These are phyloP conservation scores for Chaetomium cochliodes DNA, from an alignment of 495 filamentous ascomycete species.

Conservation along the genomic window DNA sequence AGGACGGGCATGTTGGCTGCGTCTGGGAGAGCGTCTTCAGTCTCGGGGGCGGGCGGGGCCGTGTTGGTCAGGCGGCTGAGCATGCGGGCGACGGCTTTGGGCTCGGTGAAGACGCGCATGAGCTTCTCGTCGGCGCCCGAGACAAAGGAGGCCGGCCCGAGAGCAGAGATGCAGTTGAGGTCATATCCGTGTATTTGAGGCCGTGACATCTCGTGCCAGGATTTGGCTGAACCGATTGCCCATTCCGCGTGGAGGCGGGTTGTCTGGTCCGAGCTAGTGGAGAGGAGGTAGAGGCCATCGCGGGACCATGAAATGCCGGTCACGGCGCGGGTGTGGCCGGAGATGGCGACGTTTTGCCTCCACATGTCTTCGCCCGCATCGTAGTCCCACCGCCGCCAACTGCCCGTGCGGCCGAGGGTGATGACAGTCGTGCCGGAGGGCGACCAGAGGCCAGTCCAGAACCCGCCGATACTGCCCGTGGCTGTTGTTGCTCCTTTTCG, in stretches of 20 bases:
- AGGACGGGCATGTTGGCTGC: slow-evolving; percentile 92
- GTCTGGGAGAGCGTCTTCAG: slow-evolving; percentile 60
- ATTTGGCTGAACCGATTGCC: slow-evolving; percentile 43
- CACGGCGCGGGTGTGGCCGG: slow-evolving; percentile 78
- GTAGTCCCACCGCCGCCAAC: slow-evolving; percentile 80
- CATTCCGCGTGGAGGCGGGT: slow-evolving; percentile 90
- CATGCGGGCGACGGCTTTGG: slow-evolving; percentile 73
- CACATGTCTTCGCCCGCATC: slow-evolving; percentile 57
- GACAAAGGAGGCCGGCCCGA: slow-evolving; percentile 71
- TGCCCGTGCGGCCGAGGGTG: slow-evolving; percentile 85
- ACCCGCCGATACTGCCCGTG: slow-evolving; percentile 91
- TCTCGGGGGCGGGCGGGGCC: slow-evolving; percentile 32
- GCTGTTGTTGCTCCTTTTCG: slow-evolving; percentile 90
- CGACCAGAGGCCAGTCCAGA: slow-evolving; percentile 95
- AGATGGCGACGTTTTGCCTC: slow-evolving; percentile 72
- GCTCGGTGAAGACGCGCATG: slow-evolving; percentile 89
- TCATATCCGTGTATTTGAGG: slow-evolving; percentile 99
- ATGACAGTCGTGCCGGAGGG: slow-evolving; percentile 70
- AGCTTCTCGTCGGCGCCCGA: slow-evolving; percentile 99
- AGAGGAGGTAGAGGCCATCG: slow-evolving; percentile 79
- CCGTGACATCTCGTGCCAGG: slow-evolving; percentile 92
- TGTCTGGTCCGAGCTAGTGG: slow-evolving; percentile 89
- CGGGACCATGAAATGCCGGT: slow-evolving; percentile 82
- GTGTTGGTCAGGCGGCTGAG: slow-evolving; percentile 68
- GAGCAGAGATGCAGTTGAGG: slow-evolving; percentile 83